phyloP scores from a whole-genome alignment of 2,329 filamentous ascomycete genomes.

The Fusarium sp. region DNA sequence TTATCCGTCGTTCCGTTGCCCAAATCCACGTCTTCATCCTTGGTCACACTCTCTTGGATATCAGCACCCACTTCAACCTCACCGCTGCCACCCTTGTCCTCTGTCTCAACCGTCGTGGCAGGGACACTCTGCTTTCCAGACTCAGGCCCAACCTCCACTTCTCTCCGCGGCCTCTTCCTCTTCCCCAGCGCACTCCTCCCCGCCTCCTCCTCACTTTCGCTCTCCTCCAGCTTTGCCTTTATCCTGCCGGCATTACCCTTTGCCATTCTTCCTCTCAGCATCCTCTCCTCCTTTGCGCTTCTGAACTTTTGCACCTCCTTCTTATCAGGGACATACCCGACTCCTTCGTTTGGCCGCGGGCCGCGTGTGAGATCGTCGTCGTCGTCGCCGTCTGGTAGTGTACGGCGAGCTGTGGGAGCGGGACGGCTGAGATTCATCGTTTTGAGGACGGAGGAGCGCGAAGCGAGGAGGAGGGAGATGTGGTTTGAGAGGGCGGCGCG shows the following conservation, averaged over 20 bases:
- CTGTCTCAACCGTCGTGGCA: background rate
- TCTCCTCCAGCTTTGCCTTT: constrained; percentile 39
- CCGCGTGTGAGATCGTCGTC: constrained; percentile 42
- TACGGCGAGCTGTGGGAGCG: constrained; percentile 11
- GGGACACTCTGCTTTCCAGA: background rate
- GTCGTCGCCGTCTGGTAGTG: constrained; percentile 32
- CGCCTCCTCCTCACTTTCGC: constrained; percentile 50
- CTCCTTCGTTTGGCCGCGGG: constrained; percentile 50
- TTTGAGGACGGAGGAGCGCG: constrained; percentile 48
- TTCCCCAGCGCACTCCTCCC: constrained; percentile 52
- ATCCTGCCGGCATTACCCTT: constrained; percentile 34
- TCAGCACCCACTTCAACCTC: constrained; percentile 36
- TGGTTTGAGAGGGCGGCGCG: constrained; percentile 53
- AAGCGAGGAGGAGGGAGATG: constrained; percentile 52
- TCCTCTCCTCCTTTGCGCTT: constrained; percentile 42
- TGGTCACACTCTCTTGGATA: constrained; percentile 30
- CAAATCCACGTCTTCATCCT: constrained; percentile 17
- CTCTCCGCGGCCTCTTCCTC: constrained; percentile 47
- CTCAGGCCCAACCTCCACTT: constrained; percentile 14
- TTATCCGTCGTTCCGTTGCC: constrained; percentile 18
- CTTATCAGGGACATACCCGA: constrained; percentile 51
- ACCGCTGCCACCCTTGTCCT: background rate
- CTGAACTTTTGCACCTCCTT: constrained; percentile 38
- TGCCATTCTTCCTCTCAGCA: constrained; percentile 47
- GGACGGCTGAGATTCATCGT: constrained; percentile 43